A percentile compares a stretch with the other conserved stretches of the same genome.
These are phyloP conservation scores for Sutorius australiensis DNA, from an alignment of 768 basidiomycete genomes.

Conservation along the genomic window DNA sequence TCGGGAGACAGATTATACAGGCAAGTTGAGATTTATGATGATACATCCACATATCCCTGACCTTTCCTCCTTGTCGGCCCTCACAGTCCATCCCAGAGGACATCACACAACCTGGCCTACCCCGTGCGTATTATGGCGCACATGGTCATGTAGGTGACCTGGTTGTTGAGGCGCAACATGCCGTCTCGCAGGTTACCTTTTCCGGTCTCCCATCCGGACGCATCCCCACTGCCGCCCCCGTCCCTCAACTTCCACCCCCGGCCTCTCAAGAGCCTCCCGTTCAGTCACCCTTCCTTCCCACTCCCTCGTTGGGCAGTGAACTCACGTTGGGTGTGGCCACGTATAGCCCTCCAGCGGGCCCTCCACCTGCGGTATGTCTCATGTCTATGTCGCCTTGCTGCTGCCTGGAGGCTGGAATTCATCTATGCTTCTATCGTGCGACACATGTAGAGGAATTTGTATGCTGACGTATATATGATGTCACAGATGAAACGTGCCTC, in stretches of 20 bases:
- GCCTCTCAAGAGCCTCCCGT: conserved; percentile 1
- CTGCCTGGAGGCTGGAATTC: conserved; percentile 16
- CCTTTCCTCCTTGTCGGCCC: background rate
- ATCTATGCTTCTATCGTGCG: conserved; percentile 8
- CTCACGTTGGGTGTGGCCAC: conserved; percentile 20
- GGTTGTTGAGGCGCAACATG: conserved; percentile 57
- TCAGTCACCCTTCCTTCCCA: conserved; percentile 24
- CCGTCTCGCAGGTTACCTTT: conserved; percentile 51
- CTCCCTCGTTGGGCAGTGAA: conserved; percentile 33
- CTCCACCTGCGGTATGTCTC: conserved; percentile 18
- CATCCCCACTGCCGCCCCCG: background rate
- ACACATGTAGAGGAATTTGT: conserved; percentile 6
- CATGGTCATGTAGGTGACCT: conserved; percentile 60
- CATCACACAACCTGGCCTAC: conserved; percentile 74
- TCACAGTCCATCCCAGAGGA: conserved; percentile 77
- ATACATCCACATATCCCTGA: background rate
- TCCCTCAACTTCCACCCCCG: background rate
- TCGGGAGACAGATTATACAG: conserved; percentile 46
- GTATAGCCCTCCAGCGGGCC: conserved; percentile 9
- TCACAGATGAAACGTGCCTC: conserved; percentile 20
- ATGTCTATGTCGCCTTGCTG: conserved; percentile 14
- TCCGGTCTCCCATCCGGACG: conserved; percentile 36
- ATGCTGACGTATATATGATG: conserved; percentile 9
- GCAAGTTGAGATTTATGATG: conserved; percentile 15
- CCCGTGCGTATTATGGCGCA: conserved; percentile 67